Evolutionary conservation across 2,329 filamentous ascomycete genomes (phyloP).

Genomic region (Graphiopsis chlorocephala): DNA sequence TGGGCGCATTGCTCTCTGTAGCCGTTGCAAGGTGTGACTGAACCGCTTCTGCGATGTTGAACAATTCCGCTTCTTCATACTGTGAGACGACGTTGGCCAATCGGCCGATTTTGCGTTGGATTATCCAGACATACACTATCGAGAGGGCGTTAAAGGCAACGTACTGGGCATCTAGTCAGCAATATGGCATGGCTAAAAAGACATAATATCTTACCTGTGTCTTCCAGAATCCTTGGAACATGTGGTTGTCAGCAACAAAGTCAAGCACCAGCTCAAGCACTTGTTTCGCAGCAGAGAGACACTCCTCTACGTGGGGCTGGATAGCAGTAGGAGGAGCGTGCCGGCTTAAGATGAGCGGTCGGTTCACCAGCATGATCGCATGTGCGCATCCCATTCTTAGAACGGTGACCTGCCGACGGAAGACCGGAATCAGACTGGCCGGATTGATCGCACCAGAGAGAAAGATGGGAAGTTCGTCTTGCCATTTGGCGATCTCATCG

Average conservation of each 20-base stretch:
- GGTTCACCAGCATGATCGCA: constrained; percentile 55
- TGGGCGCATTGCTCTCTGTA: constrained; percentile 43
- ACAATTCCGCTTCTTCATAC: constrained; percentile 31
- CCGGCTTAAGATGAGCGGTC: constrained; percentile 50
- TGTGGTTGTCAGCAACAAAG: constrained; percentile 39
- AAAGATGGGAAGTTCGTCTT: constrained; percentile 44
- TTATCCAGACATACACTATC: constrained; percentile 55
- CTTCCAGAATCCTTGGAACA: constrained; percentile 53
- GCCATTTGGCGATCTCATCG: constrained; percentile 45
- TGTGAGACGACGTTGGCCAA: constrained; percentile 17
- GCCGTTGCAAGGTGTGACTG: constrained; percentile 45
- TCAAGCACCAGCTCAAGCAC: constrained; percentile 47
- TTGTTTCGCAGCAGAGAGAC: constrained; percentile 47
- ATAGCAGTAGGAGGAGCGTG: constrained; percentile 24
- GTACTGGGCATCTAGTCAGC: constrained; percentile 39
- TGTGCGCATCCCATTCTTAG: constrained; percentile 56
- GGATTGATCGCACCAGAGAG: constrained; percentile 45
- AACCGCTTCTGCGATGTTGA: constrained; percentile 47
- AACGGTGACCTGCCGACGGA: constrained; percentile 53
- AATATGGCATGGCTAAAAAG: no score
- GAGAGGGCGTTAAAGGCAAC: constrained; percentile 55
- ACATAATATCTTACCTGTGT: constrained; percentile 24
- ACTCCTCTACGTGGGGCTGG: constrained; percentile 42
- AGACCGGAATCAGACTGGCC: constrained; percentile 48
- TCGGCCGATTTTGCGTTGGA: constrained; percentile 40